Conservation (phyloP, 257 asterid genomes). For the Plantago ovata region DNA sequence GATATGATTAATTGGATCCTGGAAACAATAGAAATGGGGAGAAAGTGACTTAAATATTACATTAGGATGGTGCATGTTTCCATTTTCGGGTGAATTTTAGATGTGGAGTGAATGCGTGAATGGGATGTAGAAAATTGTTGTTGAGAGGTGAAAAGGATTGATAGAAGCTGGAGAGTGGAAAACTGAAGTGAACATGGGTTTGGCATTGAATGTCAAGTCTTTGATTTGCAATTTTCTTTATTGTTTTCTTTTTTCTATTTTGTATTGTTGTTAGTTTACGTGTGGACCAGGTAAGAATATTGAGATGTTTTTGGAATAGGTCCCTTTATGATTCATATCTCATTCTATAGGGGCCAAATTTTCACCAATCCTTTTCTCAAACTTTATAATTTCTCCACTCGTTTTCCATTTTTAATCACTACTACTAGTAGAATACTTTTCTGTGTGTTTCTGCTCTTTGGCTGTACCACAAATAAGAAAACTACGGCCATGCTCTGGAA, state of each 20-base stretch:
- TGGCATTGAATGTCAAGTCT: conserved; percentile 3
- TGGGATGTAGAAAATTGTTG: conserved; percentile 17
- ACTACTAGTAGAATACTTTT: no score
- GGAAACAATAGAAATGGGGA: no score
- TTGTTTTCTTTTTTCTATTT: not conserved
- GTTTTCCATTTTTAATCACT: not conserved
- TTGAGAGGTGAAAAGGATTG: conserved; percentile 21
- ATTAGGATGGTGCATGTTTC: not conserved
- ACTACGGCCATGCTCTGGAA: no score
- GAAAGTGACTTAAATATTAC: no score
- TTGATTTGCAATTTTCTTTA: not conserved
- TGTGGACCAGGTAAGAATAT: conserved; percentile 44
- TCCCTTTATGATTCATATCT: conserved; percentile 4
- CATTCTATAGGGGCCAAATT: not conserved
- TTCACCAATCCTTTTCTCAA: conserved; percentile 4
- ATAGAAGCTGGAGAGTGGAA: conserved; percentile 12
- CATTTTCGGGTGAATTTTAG: conserved; percentile 19
- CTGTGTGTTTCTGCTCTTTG: no score
- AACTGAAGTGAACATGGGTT: conserved; percentile 16
- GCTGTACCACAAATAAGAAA: no score
- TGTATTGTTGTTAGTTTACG: conserved; percentile 17
- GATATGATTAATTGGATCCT: no score
- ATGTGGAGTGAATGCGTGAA: conserved; percentile 18
- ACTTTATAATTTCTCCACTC: not conserved
- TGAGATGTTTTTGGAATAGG: conserved; percentile 1